Evolutionary conservation across 495 filamentous ascomycete species (phyloP).

Genomic region (Penicillium lagena): DNA sequence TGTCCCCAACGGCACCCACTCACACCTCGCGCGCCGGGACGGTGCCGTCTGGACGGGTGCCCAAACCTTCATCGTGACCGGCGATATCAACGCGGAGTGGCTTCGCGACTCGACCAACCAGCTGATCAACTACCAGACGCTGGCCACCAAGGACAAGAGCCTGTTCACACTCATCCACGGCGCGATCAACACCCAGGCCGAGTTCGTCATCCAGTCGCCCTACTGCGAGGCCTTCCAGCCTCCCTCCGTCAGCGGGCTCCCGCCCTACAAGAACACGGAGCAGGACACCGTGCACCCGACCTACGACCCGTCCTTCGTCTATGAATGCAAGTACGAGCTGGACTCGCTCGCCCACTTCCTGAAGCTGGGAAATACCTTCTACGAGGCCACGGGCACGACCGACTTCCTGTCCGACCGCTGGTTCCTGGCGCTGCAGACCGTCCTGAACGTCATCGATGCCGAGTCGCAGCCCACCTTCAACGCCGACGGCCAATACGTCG

Average conservation of each 20-base stretch:
- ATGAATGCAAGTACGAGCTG: slow-evolving; percentile 98
- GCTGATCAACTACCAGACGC: slow-evolving; percentile 75
- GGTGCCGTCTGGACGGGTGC: slow-evolving; percentile 67
- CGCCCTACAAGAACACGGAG: slow-evolving; percentile 64
- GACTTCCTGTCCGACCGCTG: slow-evolving; percentile 75
- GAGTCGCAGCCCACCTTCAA: slow-evolving; percentile 80
- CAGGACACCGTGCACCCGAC: slow-evolving; percentile 78
- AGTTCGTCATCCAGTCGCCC: slow-evolving; percentile 88
- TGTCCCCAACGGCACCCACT: slow-evolving; percentile 17
- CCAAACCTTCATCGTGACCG: slow-evolving; percentile 94
- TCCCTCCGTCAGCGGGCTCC: slow-evolving; percentile 70
- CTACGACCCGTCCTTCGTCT: slow-evolving; percentile 79
- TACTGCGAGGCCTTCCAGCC: slow-evolving; percentile 99
- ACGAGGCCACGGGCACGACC: slow-evolving; percentile 68
- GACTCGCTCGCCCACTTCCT: slow-evolving; percentile 94
- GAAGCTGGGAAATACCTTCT: slow-evolving; percentile 75
- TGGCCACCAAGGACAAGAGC: slow-evolving; percentile 70
- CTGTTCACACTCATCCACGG: slow-evolving; percentile 80
- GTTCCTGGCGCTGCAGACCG: slow-evolving; percentile 68
- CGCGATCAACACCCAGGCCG: slow-evolving; percentile 93
- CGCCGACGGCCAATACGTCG: slow-evolving; percentile 50
- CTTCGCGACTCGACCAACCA: slow-evolving; percentile 96
- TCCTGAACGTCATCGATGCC: slow-evolving; percentile 67
- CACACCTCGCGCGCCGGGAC: slow-evolving; percentile 20
- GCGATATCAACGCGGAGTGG: slow-evolving; percentile 99